These are phyloP conservation scores for Phytopythium aichiense DNA, from an alignment of 352 stramenopile genomes.

Conservation along the genomic window DNA sequence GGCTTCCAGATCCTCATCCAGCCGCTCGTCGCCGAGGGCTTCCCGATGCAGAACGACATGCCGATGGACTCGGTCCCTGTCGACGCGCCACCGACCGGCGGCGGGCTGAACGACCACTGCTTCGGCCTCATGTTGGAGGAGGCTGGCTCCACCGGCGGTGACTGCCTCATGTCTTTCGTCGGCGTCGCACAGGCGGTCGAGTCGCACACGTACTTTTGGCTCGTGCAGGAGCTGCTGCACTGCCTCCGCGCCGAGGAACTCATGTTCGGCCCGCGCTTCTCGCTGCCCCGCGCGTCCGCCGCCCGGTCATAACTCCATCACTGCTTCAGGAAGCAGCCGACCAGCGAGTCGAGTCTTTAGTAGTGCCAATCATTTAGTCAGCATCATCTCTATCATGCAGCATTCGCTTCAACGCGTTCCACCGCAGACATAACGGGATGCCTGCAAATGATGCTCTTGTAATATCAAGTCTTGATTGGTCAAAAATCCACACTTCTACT, in stretches of 20 bases:
- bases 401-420: neutral
- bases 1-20: slow-evolving; percentile 4
- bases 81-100: neutral
- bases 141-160: neutral
- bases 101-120: slow-evolving; percentile 8
- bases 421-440: neutral
- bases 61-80: neutral
- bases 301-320: neutral
- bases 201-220: slow-evolving; percentile 5
- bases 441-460: too few species aligned
- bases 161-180: slow-evolving; percentile 3
- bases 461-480: too few species aligned
- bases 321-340: too few species aligned
- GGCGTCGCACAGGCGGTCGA: slow-evolving; percentile 4
- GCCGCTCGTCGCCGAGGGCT: slow-evolving; percentile 4
- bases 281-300: neutral
- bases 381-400: too few species aligned
- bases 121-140: slow-evolving; percentile 4
- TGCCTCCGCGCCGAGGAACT: slow-evolving; percentile 7
- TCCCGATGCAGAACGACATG: neutral
- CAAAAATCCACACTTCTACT: too few species aligned
- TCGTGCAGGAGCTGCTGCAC: slow-evolving; percentile 8
- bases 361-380: too few species aligned
- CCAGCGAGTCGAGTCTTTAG: neutral
- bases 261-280: slow-evolving; percentile 9